Conservation (phyloP, 2,329 filamentous ascomycete species). For the Geosmithia flava region DNA sequence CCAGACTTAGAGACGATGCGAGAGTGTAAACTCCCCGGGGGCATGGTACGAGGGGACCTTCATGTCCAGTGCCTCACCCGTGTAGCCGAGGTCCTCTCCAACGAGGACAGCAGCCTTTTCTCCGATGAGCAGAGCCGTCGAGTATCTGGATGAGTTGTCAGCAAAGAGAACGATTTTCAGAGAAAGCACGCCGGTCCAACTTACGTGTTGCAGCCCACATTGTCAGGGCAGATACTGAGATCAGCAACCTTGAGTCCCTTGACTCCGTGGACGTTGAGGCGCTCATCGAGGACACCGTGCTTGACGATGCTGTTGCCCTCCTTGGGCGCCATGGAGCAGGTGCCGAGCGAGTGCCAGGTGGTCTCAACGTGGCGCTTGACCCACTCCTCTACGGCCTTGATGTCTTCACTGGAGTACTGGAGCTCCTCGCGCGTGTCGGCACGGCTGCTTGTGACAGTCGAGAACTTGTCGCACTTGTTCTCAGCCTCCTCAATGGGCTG, state of each 20-base stretch:
- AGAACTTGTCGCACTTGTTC: constrained; percentile 27
- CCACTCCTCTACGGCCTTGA: constrained; percentile 56
- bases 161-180: background rate
- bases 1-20: constrained; percentile 23
- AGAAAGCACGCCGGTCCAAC: constrained; percentile 11
- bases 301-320: constrained; percentile 72
- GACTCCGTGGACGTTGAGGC: constrained; percentile 66
- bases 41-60: constrained; percentile 54
- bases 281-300: constrained; percentile 66
- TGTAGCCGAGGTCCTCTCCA: constrained; percentile 64
- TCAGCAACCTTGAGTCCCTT: constrained; percentile 69
- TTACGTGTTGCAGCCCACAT: constrained; percentile 58
- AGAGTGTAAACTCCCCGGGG: constrained; percentile 31
- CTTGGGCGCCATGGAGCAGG: constrained; percentile 65
- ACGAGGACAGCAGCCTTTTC: constrained; percentile 62
- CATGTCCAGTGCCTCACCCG: constrained; percentile 63
- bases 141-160: constrained; percentile 31
- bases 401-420: constrained; percentile 51
- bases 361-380: constrained; percentile 64
- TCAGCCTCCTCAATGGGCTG: constrained; percentile 42
- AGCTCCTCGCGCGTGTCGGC: constrained; percentile 50
- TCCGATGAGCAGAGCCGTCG: constrained; percentile 61
- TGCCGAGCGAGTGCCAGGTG: constrained; percentile 57
- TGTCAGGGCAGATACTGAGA: constrained; percentile 65
- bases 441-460: constrained; percentile 49